Base-by-base conservation (phyloP, 371 early-diverging fungal genomes). In the Apophysomyces variabilis region DNA sequence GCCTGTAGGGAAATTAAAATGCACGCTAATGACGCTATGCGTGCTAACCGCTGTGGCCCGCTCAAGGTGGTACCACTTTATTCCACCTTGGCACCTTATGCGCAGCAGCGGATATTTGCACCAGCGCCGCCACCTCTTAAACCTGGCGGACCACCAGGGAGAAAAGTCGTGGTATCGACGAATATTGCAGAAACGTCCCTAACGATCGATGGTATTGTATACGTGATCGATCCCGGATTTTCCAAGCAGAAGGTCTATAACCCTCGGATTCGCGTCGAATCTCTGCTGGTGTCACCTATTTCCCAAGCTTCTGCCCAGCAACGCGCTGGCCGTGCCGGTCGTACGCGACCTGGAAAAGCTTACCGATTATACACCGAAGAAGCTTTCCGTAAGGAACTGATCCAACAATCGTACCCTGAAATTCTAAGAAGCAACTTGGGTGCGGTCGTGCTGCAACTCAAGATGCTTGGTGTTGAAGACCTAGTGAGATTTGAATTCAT, bases 141-240 rank as follows among this genome's bases (percentile, higher is more conserved):
- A 3, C 80, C 87, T 36, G 93, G 89, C 21, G 93, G 94, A 11
- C 77, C 90, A 5, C 92, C 94, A 7, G 97, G 96, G 16, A 89
- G 99, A 61, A 98, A 99, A 78, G 83, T 95, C 62, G 95, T 99
- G 32, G 93, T 99, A 4, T 92, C 98, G 3, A 94, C 99, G 38
- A 99, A 99, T 73, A 92, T 99, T 79, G 98, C 99, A 18, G 99
- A 99, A 79, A 99, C 99, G 0, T 97, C 97, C 1, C 85, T 99
- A 65, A 99, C 99, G 3, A 99, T 99, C 62, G 97, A 97, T 71
- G 96, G 98, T 67, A 94, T 99, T 64, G 96, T 94, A 11, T 99
- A 99, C 78, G 99, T 99, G 45, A 91, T 99, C 50, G 99, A 99
- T 77, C 96, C 97, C 36, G 99, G 99, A 1, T 95, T 98, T 69